Conservation (phyloP, 768 basidiomycete genomes). For the Kwoniella mangroviensis region DNA sequence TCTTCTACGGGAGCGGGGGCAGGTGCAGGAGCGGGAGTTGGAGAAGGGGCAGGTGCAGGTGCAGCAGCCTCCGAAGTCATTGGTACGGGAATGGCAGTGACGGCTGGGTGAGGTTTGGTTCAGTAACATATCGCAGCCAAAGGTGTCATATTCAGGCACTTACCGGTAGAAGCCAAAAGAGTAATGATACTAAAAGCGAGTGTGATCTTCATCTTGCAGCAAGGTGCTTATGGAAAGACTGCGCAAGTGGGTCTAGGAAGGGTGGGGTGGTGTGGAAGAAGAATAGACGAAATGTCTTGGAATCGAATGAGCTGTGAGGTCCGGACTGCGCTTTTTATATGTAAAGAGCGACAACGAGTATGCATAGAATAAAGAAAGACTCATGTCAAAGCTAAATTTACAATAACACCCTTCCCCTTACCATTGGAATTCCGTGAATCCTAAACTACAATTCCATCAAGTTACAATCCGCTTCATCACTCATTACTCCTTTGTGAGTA, state of each 20-base stretch:
- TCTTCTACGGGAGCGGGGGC: conserved; percentile 3
- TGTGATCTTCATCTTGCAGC: conserved; percentile 14
- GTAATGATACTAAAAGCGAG: conserved; percentile 21
- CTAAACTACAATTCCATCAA: background rate
- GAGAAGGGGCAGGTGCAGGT: background rate
- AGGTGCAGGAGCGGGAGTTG: background rate
- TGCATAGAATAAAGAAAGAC: background rate
- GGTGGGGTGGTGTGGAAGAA: background rate
- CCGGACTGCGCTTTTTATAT: background rate
- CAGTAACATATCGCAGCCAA: background rate
- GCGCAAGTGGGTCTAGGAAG: background rate
- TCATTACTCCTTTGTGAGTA: background rate
- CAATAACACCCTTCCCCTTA: background rate
- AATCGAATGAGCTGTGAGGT: background rate
- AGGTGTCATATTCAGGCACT: background rate
- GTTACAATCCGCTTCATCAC: no score
- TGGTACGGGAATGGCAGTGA: conserved; percentile 10
- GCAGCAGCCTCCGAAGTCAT: conserved; percentile 9
- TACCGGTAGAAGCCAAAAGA: conserved; percentile 13
- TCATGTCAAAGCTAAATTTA: background rate
- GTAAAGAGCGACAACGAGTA: background rate
- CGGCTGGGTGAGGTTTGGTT: conserved; percentile 6
- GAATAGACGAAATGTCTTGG: conserved; percentile 2
- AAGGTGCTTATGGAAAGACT: background rate
- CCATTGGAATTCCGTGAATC: background rate